Evolutionary conservation across 495 filamentous ascomycete genomes (phyloP), one percentile per base, ranked within the genome.

Genomic region (Xylaria cubensis): DNA sequence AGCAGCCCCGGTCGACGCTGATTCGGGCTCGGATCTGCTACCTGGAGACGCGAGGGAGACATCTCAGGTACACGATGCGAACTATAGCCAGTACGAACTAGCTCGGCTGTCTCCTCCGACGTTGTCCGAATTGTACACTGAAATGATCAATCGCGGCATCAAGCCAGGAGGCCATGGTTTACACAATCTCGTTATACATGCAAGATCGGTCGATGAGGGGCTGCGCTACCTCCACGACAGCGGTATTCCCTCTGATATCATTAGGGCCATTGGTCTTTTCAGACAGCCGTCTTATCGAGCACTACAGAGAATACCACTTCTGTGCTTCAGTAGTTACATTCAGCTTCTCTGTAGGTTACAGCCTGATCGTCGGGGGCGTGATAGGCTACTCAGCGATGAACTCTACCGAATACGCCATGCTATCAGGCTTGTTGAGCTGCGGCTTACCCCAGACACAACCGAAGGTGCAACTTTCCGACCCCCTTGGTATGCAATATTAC

Each of bases 41-140:
- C 83, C 84, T 17, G 85, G 85, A 4, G 84, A 85, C 39, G 56
- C 71, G 26, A 55, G 75, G 46, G 79, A 81, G 62, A 75, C 69
- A 12, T 83, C 84, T 34, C 82, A 82, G 0, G 74, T 80, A 19
- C 55, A 82, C 39, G 72, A 84, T 61, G 76, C 76, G 44, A 84
- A 83, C 55, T 81, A 84, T 46, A 85, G 77, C 74, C 75, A 80
- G 15, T 84, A 82, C 34, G 84, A 85, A 71, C 73, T 83, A 21
- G 77, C 81, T 19, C 77, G 82, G 46, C 69, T 82, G 41, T 75
- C 78, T 2, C 85, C 85, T 7, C 85, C 84, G 13, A 74, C 73
- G 5, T 74, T 80, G 13, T 32, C 67, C 0, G 77, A 82, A 48
- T 67, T 86, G 12, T 86, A 86, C 61, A 61, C 78, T 15, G 70